Percentiles rank a stretch among this genome's conserved stretches.
phyloP scores from a whole-genome alignment of 805 yeast genomes.

The Saturnispora sekii region DNA sequence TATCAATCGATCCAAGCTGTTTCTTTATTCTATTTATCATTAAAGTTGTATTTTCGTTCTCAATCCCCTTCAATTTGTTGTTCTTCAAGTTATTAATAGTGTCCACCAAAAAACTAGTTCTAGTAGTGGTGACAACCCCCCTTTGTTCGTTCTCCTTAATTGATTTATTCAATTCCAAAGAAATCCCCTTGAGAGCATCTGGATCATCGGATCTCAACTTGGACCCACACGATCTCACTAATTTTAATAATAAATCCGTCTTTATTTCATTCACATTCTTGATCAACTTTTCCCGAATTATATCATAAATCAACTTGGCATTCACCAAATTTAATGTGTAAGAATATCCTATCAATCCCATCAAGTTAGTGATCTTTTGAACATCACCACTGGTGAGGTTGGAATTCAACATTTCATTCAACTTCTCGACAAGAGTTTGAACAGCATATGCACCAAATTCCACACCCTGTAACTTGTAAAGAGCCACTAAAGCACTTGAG shows the following conservation, averaged over 20 bases:
- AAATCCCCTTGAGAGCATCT: conserved; percentile 68
- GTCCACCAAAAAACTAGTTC: conserved; percentile 78
- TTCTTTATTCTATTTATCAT: conserved; percentile 54
- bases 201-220: conserved; percentile 91
- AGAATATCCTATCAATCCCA: conserved; percentile 66
- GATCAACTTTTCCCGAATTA: conserved; percentile 37
- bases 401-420: conserved; percentile 34
- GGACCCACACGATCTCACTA: conserved; percentile 69
- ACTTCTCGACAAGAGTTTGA: conserved; percentile 68
- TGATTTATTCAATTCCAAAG: conserved; percentile 44
- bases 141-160: conserved; percentile 29
- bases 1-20: conserved; percentile 43
- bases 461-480: conserved; percentile 71
- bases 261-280: conserved; percentile 50
- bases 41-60: conserved; percentile 43
- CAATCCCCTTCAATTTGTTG: conserved; percentile 54
- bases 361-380: conserved; percentile 40
- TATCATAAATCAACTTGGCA: conserved; percentile 66
- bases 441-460: conserved; percentile 85
- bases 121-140: conserved; percentile 35
- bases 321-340: conserved; percentile 73
- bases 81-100: conserved; percentile 79
- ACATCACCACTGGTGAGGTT: conserved; percentile 13
- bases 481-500: conserved; percentile 64
- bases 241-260: conserved; percentile 66